Base-by-base conservation (phyloP, 2,329 filamentous ascomycete genomes). In the Penicillium occitanis region DNA sequence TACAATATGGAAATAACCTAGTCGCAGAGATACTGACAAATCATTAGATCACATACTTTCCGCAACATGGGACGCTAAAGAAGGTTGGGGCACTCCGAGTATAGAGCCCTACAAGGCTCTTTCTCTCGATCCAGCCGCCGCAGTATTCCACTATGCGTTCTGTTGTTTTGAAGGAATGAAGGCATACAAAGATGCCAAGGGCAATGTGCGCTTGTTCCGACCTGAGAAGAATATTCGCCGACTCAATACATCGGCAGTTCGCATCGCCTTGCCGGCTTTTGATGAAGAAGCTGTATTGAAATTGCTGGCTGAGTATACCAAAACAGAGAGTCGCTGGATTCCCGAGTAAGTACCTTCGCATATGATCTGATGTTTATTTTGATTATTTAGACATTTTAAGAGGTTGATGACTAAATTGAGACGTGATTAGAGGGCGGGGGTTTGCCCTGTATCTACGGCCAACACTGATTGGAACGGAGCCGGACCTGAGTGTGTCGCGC, bases 391-490 rank as follows among this genome's bases (percentile, higher is more conserved):
- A 14, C 33, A 5, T n/a, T 5, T 19, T 22, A 40, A 33, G 35
- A 25, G 19, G 2, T 37, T 17, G 30, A 57, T 64, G 37, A 46
- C 28, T 35, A 37, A 58, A 46, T 28, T 37, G 37, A 40, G 40
- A 46, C 37, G 22, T 19, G 2, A 17, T 33, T 17, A 86, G 84
- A 68, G 75, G 78, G 40, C 88, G 89, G 70, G 95, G 95, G 71
- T 99, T 97, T 84, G 96, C 92, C 5, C 86, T 99, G 65, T 99
- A 99, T 83, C 86, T 99, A 68, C 90, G 95, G 66, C 95, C 95
- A 40, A 98, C 94, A 70, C 90, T 99, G 86, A 99, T 99, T 76
- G 95, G 95, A 72, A 99, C 95, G 3, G 95, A 98, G 79, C 89
- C 89, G 77, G 97, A 94, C 11, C 88, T 99, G 35, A 95, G 95